Evolutionary conservation across 306 rosid species (phyloP).

Genomic region (Vigna trinervia): DNA sequence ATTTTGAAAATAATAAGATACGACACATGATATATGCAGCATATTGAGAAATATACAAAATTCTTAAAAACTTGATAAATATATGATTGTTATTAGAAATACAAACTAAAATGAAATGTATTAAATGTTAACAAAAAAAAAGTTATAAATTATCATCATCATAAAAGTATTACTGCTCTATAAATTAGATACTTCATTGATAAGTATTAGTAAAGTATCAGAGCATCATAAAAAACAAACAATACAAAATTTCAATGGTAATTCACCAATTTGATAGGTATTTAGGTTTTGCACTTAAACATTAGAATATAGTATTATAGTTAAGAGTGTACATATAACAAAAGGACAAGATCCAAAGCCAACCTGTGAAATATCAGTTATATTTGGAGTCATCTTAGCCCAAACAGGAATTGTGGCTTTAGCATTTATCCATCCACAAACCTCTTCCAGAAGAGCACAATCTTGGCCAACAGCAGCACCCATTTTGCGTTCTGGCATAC

Average conservation of each 20-base stretch:
- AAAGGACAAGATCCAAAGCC: slow-evolving; percentile 27
- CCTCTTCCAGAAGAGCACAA: slow-evolving; percentile 88
- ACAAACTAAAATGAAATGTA: no score
- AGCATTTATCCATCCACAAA: slow-evolving; percentile 95
- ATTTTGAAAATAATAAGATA: no score
- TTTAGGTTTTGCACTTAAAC: slow-evolving; percentile 11
- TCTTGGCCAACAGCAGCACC: slow-evolving; percentile 98
- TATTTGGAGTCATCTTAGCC: slow-evolving; percentile 99
- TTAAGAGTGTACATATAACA: not conserved
- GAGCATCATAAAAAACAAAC: not conserved
- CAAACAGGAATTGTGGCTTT: slow-evolving; percentile 96
- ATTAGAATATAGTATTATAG: not conserved
- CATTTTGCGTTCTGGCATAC: slow-evolving; percentile 98
- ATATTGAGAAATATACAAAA: no score
- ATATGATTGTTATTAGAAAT: no score
- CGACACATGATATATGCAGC: no score
- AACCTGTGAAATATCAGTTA: slow-evolving; percentile 93
- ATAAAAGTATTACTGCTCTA: no score
- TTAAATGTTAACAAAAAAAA: no score
- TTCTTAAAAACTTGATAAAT: no score
- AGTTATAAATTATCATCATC: no score
- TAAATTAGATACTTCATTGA: no score
- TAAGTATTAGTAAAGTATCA: no score
- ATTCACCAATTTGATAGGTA: not conserved
- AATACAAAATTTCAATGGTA: slow-evolving; percentile 13